Percentiles rank a stretch among this genome's conserved stretches.
These are phyloP conservation scores for Aspergillus asperescens DNA, from an alignment of 495 filamentous ascomycete species.

Conservation along the genomic window DNA sequence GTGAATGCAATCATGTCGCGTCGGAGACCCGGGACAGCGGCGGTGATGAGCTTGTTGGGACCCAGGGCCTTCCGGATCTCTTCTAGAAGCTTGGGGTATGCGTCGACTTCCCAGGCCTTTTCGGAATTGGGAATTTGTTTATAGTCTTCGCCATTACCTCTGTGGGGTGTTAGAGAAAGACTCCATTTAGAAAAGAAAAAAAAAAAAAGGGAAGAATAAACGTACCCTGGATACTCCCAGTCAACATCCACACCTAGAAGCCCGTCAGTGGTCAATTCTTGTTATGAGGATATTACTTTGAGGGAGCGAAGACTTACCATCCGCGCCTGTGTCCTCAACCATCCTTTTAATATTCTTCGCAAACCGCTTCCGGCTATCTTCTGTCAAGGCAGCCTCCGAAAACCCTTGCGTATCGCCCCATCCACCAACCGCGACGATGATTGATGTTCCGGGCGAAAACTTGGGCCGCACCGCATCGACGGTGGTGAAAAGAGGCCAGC, in stretches of 20 bases:
- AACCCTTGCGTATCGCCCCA: constrained; percentile 69
- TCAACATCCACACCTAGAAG: constrained; percentile 56
- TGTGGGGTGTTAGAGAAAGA: not conserved
- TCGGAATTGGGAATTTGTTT: constrained; percentile 57
- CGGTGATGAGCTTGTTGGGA: constrained; percentile 56
- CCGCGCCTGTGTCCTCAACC: constrained; percentile 57
- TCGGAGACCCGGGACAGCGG: constrained; percentile 62
- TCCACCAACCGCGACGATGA: constrained; percentile 65
- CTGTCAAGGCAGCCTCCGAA: constrained; percentile 49
- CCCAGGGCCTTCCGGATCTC: constrained; percentile 57
- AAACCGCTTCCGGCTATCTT: constrained; percentile 48
- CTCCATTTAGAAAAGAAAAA: not conserved
- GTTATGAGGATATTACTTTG: not conserved
- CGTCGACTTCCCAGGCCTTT: constrained; percentile 57
- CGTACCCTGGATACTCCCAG: constrained; percentile 66
- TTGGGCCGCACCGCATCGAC: constrained; percentile 54
- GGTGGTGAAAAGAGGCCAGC: constrained; percentile 43
- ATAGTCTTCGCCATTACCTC: constrained; percentile 74
- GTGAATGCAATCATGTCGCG: constrained; percentile 72
- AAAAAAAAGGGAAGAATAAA: not conserved
- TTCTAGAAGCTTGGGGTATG: constrained; percentile 57
- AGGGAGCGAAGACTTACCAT: constrained; percentile 42
- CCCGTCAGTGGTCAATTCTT: not conserved
- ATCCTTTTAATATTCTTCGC: constrained; percentile 59
- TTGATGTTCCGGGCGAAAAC: constrained; percentile 55